phyloP scores from a whole-genome alignment of 2,329 filamentous ascomycete species.

The Onygena corvina region DNA sequence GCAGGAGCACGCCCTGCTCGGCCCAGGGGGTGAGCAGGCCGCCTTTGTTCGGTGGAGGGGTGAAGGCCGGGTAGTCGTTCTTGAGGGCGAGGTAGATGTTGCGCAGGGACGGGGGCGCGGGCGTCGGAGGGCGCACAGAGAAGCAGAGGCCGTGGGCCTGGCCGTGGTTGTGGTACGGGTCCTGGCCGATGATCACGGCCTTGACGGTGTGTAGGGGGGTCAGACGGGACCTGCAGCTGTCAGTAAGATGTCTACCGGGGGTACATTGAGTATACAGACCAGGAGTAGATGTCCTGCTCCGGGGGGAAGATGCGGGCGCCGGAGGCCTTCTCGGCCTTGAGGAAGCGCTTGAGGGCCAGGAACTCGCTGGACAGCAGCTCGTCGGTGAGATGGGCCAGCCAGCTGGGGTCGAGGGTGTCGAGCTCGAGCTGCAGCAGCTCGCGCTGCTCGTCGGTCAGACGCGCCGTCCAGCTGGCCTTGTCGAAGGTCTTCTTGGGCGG shows the following conservation, averaged over 20 bases:
- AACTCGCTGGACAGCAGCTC: constrained; percentile 71
- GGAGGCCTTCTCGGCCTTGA: constrained; percentile 61
- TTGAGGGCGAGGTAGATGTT: constrained; percentile 89
- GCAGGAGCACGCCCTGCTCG: constrained; percentile 76
- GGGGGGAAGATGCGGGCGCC: constrained; percentile 80
- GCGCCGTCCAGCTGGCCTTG: constrained; percentile 79
- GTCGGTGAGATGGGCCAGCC: constrained; percentile 79
- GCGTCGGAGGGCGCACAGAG: constrained; percentile 79
- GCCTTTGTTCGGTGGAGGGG: constrained; percentile 59
- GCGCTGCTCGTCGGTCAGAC: constrained; percentile 68
- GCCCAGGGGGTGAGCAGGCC: constrained; percentile 90
- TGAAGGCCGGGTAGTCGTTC: constrained; percentile 76
- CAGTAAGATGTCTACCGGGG: background rate
- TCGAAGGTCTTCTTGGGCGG: constrained; percentile 51
- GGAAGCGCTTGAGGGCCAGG: constrained; percentile 73
- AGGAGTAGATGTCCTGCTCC: constrained; percentile 80
- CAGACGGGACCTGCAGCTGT: constrained; percentile 66
- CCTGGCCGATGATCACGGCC: constrained; percentile 86
- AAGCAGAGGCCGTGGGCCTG: constrained; percentile 96
- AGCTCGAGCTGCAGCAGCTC: constrained; percentile 79
- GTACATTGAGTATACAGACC: constrained; percentile 41
- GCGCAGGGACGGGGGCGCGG: constrained; percentile 73
- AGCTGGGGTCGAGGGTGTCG: constrained; percentile 79
- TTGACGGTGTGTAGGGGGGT: constrained; percentile 83
- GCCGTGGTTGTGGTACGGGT: constrained; percentile 91